These are phyloP conservation scores for Geotrichum ghanense DNA, from an alignment of 805 yeast genomes.

Conservation along the genomic window DNA sequence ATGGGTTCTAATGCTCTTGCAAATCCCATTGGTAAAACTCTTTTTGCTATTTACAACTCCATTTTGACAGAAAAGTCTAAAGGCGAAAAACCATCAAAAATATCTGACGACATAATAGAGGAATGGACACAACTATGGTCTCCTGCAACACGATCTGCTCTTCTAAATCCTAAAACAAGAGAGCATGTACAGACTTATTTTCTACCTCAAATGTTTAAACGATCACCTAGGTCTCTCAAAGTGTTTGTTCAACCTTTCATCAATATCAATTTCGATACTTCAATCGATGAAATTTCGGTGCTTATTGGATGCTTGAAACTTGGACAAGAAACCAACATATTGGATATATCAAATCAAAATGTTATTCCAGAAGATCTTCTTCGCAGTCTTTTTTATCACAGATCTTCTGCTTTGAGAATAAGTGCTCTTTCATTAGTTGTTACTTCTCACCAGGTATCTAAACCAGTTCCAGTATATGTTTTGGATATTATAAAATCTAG, in stretches of 20 bases:
- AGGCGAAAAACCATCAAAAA: neutral
- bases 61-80: constrained; percentile 4
- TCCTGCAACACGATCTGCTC: constrained; percentile 25
- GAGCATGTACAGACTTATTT: constrained; percentile 47
- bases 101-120: constrained; percentile 1
- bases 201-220: constrained; percentile 50
- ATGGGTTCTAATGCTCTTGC: constrained; percentile 54
- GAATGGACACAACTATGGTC: constrained; percentile 49
- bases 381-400: constrained; percentile 34
- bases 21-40: constrained; percentile 32
- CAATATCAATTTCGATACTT: constrained; percentile 5
- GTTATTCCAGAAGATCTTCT: constrained; percentile 27
- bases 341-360: constrained; percentile 34
- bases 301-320: constrained; percentile 47
- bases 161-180: constrained; percentile 26
- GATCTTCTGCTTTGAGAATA: constrained; percentile 33
- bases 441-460: constrained; percentile 49
- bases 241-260: constrained; percentile 28
- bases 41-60: constrained; percentile 13
- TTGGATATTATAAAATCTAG: constrained; percentile 34
- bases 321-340: constrained; percentile 50
- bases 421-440: constrained; percentile 51
- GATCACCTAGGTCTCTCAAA: constrained; percentile 34
- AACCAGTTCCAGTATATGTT: constrained; percentile 37
- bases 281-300: constrained; percentile 26